Evolutionary conservation across 768 basidiomycete genomes (phyloP).

Genomic region (Russula sp.): DNA sequence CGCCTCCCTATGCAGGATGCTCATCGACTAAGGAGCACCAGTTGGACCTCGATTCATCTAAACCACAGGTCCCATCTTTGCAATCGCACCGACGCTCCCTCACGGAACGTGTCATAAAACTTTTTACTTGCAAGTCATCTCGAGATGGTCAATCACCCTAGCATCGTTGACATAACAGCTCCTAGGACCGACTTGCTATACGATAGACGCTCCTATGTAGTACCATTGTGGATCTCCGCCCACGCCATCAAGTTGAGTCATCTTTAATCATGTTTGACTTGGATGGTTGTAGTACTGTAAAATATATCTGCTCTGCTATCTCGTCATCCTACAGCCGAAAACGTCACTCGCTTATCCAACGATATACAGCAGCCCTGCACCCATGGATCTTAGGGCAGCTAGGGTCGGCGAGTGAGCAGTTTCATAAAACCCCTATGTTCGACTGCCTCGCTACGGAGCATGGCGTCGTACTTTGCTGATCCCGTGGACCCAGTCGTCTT

Average conservation of each 20-base stretch:
- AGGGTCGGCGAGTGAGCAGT: not conserved
- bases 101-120: not conserved
- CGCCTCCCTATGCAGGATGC: constrained; percentile 6
- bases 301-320: too few relatives aligned
- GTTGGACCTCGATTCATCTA: not conserved
- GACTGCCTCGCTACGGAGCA: constrained; percentile 36
- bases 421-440: constrained; percentile 36
- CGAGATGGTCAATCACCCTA: not conserved
- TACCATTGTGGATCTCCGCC: too few relatives aligned
- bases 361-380: not conserved
- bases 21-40: not conserved
- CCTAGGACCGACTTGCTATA: not conserved
- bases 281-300: too few relatives aligned
- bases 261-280: too few relatives aligned
- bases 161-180: not conserved
- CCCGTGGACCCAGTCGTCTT: too few relatives aligned
- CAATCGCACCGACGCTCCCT: not conserved
- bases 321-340: not conserved
- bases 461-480: too few relatives aligned
- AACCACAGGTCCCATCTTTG: not conserved
- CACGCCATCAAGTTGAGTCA: too few relatives aligned
- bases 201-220: too few relatives aligned
- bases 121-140: not conserved
- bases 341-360: not conserved
- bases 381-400: not conserved